Percentiles rank a stretch among this genome's conserved stretches.
Evolutionary conservation across 306 rosid species (phyloP).

Genomic region (Ochetophila trinervis): DNA sequence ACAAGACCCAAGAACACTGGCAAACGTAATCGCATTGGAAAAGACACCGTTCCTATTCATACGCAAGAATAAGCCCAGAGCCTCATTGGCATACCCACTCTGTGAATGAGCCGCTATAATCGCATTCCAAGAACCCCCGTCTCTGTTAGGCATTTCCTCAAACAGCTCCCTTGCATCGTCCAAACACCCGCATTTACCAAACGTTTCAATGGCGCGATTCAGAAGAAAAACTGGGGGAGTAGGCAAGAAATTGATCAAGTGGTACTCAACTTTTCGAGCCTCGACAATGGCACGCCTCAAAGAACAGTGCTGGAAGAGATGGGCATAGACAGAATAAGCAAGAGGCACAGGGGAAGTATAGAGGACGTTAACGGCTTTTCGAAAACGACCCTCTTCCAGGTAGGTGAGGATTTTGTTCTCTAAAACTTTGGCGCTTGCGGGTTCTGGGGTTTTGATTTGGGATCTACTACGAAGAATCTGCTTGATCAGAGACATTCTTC

Average conservation of each 20-base stretch:
- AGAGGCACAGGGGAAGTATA: constrained; percentile 41
- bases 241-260: constrained; percentile 48
- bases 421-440: constrained; percentile 17
- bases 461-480: constrained; percentile 29
- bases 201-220: constrained; percentile 65
- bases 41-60: constrained; percentile 42
- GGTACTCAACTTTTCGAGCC: constrained; percentile 60
- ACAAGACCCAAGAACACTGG: constrained; percentile 54
- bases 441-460: constrained; percentile 15
- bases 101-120: constrained; percentile 48
- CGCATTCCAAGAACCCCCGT: constrained; percentile 74
- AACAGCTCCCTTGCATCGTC: constrained; percentile 60
- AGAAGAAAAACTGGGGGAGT: constrained; percentile 54
- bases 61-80: constrained; percentile 26
- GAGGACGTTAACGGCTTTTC: constrained; percentile 49
- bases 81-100: constrained; percentile 32
- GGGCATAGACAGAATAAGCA: constrained; percentile 45
- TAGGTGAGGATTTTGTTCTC: constrained; percentile 29
- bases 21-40: constrained; percentile 48
- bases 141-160: constrained; percentile 72
- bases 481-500: constrained; percentile 33
- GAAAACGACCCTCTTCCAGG: constrained; percentile 39
- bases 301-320: constrained; percentile 59
- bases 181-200: constrained; percentile 54
- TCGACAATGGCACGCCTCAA: constrained; percentile 38